A percentile compares a stretch with the other conserved stretches of the same genome.
Evolutionary conservation across 208 protist genomes (phyloP).

Genomic region (Acanthamoeba castellanii): DNA sequence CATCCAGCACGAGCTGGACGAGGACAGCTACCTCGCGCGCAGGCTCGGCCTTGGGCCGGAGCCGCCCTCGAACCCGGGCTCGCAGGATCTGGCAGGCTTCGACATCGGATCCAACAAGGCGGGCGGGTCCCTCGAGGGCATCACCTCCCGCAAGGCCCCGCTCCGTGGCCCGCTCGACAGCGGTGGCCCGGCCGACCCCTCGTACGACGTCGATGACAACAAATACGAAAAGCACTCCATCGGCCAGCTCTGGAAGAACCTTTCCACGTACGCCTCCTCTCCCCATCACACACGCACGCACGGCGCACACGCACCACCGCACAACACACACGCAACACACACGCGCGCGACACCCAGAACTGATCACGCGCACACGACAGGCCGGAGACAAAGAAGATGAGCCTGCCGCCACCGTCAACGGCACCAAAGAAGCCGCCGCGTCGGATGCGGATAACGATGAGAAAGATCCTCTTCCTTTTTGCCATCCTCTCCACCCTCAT

Average conservation of each 20-base stretch:
- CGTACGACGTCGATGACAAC: constrained; percentile 55
- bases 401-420: background rate
- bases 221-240: constrained; percentile 69
- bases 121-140: background rate
- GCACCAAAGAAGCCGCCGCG: constrained; percentile 34
- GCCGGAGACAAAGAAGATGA: constrained; percentile 37
- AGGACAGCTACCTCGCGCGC: constrained; percentile 24
- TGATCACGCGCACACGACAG: background rate
- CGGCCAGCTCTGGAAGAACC: constrained; percentile 52
- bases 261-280: background rate
- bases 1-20: constrained; percentile 17
- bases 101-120: background rate
- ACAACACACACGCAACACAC: background rate
- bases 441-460: constrained; percentile 50
- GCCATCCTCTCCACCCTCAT: constrained; percentile 38
- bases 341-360: background rate
- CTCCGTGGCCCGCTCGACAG: background rate
- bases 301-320: background rate
- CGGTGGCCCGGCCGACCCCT: too few relatives aligned
- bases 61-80: constrained; percentile 45
- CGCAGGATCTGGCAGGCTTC: background rate
- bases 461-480: constrained; percentile 40
- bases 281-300: background rate
- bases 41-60: constrained; percentile 22
- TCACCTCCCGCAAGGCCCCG: constrained; percentile 23